Evolutionary conservation across 768 basidiomycete genomes (phyloP).

Genomic region (Infundibulicybe gibba): DNA sequence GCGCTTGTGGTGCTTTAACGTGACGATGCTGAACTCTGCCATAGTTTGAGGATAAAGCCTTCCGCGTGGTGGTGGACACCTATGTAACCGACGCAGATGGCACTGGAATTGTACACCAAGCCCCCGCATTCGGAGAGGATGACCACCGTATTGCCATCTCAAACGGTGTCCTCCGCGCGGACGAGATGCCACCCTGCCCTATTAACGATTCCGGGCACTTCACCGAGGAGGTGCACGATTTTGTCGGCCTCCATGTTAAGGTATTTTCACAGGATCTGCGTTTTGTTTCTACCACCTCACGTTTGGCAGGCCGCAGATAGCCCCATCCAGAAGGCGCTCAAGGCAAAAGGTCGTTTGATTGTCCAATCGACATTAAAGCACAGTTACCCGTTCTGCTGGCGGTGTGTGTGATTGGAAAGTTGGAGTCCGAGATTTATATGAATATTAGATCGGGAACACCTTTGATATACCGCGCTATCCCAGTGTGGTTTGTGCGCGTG

Average conservation of each 20-base stretch:
- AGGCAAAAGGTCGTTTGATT: constrained; percentile 83
- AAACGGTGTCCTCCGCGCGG: constrained; percentile 75
- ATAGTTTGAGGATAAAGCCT: constrained; percentile 91
- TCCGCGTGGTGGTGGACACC: constrained; percentile 83
- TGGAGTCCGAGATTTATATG: background rate
- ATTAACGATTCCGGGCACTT: constrained; percentile 88
- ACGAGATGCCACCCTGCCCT: constrained; percentile 96
- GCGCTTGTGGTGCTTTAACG: background rate
- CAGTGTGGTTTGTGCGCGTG: constrained; percentile 94
- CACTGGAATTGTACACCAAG: constrained; percentile 98
- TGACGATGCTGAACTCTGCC: background rate
- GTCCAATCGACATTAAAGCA: constrained; percentile 86
- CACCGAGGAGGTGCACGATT: constrained; percentile 87
- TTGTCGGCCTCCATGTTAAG: constrained; percentile 87
- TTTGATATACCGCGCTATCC: constrained; percentile 93
- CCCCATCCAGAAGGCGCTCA: constrained; percentile 87
- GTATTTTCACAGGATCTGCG: constrained; percentile 29
- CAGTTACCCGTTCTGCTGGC: constrained; percentile 97
- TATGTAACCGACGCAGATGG: constrained; percentile 94
- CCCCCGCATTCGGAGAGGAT: constrained; percentile 97
- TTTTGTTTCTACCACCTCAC: constrained; percentile 1
- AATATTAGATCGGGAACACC: constrained; percentile 82
- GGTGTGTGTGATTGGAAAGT: constrained; percentile 38
- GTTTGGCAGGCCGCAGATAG: constrained; percentile 82
- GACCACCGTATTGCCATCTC: constrained; percentile 92